phyloP scores from a whole-genome alignment of 352 stramenopile genomes.

The Phytophthora fragariae region DNA sequence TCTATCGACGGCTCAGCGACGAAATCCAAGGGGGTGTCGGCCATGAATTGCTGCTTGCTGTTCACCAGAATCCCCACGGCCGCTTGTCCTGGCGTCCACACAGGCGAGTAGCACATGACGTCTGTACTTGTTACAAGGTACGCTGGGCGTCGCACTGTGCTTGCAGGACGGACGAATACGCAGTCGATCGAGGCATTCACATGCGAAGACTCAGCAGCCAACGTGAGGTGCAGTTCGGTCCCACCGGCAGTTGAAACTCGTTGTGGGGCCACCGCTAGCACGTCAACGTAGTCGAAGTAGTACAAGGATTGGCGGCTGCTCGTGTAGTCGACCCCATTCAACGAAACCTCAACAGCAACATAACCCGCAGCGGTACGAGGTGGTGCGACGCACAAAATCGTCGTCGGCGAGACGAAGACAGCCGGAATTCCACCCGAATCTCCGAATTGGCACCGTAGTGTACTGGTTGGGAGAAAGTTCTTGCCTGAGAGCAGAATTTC shows the following conservation, averaged over 20 bases:
- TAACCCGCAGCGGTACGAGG: conserved; percentile 34
- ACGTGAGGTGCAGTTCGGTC: conserved; percentile 29
- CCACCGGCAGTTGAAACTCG: conserved; percentile 40
- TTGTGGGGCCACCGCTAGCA: conserved; percentile 34
- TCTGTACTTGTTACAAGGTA: conserved; percentile 33
- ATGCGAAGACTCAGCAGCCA: conserved; percentile 24
- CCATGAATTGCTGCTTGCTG: conserved; percentile 29
- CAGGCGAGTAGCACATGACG: conserved; percentile 36
- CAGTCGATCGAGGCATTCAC: conserved; percentile 38
- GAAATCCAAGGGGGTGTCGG: conserved; percentile 28
- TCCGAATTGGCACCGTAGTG: conserved; percentile 50
- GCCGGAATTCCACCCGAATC: conserved; percentile 23
- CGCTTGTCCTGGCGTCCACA: conserved; percentile 38
- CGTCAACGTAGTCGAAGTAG: conserved; percentile 43
- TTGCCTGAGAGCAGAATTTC: conserved; percentile 40
- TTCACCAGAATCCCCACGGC: conserved; percentile 38
- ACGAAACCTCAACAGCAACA: conserved; percentile 44
- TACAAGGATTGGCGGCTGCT: conserved; percentile 32
- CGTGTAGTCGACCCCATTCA: conserved; percentile 65
- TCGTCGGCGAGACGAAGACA: conserved; percentile 37
- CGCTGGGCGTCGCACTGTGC: conserved; percentile 29
- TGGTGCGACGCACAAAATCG: conserved; percentile 42
- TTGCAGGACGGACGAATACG: conserved; percentile 35
- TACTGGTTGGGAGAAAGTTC: conserved; percentile 39
- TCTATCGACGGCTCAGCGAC: conserved; percentile 31